Evolutionary conservation across 345 rosid species (phyloP).

Genomic region (Euphorbia pulcherrima): DNA sequence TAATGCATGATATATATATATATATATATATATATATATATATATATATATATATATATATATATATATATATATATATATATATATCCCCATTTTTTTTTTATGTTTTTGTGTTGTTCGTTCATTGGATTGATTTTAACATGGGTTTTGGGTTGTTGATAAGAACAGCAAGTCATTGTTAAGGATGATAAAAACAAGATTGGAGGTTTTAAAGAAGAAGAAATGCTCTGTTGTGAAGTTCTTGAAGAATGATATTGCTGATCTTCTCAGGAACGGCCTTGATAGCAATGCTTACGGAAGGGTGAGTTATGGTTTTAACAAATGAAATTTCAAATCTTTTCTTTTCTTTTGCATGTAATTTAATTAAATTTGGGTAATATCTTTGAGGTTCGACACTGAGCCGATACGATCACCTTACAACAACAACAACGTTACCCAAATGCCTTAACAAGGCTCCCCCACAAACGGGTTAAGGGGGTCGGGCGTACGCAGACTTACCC

Average conservation of each 20-base stretch:
- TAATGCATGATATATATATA: too few species aligned
- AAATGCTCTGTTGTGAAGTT: slow-evolving; percentile 54
- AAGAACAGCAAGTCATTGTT: slow-evolving; percentile 52
- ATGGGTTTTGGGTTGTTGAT: neutral
- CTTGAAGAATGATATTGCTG: slow-evolving; percentile 74
- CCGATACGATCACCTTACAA: too few species aligned
- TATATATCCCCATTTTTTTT: too few species aligned
- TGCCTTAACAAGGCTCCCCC: too few species aligned
- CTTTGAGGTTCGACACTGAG: too few species aligned
- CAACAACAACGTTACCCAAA: too few species aligned
- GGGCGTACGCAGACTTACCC: too few species aligned
- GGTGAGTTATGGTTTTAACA: slow-evolving; percentile 35
- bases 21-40: too few species aligned
- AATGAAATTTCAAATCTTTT: neutral
- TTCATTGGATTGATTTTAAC: neutral
- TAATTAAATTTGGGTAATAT: neutral
- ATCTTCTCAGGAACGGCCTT: slow-evolving; percentile 58
- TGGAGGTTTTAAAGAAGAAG: slow-evolving; percentile 70
- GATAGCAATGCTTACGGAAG: slow-evolving; percentile 75
- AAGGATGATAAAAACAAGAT: slow-evolving; percentile 53
- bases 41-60: too few species aligned
- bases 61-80: too few species aligned
- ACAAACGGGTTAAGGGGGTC: too few species aligned
- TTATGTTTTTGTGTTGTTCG: neutral
- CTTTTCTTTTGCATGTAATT: neutral